Conservation (phyloP, 345 rosid genomes). For the Alliaria petiolata region DNA sequence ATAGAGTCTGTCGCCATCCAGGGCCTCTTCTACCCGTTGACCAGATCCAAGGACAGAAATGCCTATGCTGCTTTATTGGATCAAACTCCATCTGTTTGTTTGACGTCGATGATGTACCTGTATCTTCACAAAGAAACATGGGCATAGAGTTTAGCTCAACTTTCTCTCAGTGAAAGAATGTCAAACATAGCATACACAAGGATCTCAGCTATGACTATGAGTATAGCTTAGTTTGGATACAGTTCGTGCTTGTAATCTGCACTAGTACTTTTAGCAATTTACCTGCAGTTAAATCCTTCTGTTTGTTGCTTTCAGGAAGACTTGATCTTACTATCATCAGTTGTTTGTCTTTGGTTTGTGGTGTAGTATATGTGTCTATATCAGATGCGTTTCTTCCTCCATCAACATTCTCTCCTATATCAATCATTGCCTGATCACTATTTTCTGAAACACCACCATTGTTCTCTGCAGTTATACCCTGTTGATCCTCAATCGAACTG, state of each 20-base stretch:
- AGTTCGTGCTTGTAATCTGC: not conserved
- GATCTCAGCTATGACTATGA: not conserved
- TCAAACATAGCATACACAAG: not conserved
- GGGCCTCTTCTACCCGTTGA: constrained; percentile 50
- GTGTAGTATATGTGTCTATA: constrained; percentile 27
- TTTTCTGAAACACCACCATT: constrained; percentile 6
- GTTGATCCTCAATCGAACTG: constrained; percentile 16
- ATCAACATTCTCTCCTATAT: constrained; percentile 7
- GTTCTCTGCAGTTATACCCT: constrained; percentile 6
- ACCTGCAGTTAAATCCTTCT: constrained; percentile 36
- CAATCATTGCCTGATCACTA: constrained; percentile 13
- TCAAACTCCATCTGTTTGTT: constrained; percentile 71
- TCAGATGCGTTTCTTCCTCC: constrained; percentile 5
- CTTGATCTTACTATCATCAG: constrained; percentile 26
- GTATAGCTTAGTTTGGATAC: not conserved
- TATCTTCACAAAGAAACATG: not conserved
- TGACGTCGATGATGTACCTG: constrained; percentile 33
- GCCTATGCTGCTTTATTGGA: constrained; percentile 86
- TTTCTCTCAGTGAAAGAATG: not conserved
- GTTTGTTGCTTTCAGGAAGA: constrained; percentile 35
- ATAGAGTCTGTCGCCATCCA: constrained; percentile 83
- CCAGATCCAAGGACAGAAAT: constrained; percentile 94
- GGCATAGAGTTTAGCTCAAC: not conserved
- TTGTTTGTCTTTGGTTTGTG: constrained; percentile 26
- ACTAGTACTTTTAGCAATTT: constrained; percentile 9